phyloP scores from a whole-genome alignment of 345 rosid genomes.

The Gossypium ekmanianum region DNA sequence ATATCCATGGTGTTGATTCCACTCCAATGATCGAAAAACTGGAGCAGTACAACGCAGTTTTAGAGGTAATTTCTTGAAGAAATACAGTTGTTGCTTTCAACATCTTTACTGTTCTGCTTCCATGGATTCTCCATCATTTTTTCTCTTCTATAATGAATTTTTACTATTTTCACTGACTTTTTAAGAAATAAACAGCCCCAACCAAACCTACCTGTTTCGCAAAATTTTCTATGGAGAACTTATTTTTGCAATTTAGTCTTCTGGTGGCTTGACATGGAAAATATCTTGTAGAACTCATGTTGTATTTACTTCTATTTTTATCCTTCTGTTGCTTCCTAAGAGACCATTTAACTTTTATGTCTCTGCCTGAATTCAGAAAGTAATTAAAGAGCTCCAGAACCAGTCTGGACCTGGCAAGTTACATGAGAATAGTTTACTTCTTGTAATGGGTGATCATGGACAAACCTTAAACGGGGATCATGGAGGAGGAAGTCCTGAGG shows the following conservation, averaged over 20 bases:
- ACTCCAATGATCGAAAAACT: conserved; percentile 73
- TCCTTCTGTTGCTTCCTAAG: conserved; percentile 4
- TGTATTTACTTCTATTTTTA: conserved; percentile 6
- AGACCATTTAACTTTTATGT: conserved; percentile 9
- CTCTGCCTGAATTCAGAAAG: conserved; percentile 40
- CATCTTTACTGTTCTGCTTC: conserved; percentile 8
- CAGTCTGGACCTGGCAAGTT: conserved; percentile 74
- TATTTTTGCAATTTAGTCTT: not conserved
- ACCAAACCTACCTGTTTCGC: not conserved
- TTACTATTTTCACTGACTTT: not conserved
- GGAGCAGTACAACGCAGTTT: conserved; percentile 74
- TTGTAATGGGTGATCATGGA: conserved; percentile 98
- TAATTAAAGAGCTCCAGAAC: conserved; percentile 50
- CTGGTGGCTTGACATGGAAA: conserved; percentile 1
- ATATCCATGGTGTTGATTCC: conserved; percentile 87
- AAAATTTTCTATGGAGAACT: not conserved
- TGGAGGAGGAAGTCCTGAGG: conserved; percentile 96
- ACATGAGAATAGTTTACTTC: conserved; percentile 78
- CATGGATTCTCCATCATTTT: not conserved
- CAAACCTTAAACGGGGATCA: conserved; percentile 97
- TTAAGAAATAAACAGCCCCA: not conserved
- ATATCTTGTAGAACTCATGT: conserved; percentile 8
- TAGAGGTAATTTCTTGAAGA: conserved; percentile 53
- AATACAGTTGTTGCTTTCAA: not conserved
- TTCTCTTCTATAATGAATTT: not conserved